A percentile compares a stretch with the other conserved stretches of the same genome.
Conservation (phyloP, 2,329 filamentous ascomycete genomes). For the Diaporthe sp. region DNA sequence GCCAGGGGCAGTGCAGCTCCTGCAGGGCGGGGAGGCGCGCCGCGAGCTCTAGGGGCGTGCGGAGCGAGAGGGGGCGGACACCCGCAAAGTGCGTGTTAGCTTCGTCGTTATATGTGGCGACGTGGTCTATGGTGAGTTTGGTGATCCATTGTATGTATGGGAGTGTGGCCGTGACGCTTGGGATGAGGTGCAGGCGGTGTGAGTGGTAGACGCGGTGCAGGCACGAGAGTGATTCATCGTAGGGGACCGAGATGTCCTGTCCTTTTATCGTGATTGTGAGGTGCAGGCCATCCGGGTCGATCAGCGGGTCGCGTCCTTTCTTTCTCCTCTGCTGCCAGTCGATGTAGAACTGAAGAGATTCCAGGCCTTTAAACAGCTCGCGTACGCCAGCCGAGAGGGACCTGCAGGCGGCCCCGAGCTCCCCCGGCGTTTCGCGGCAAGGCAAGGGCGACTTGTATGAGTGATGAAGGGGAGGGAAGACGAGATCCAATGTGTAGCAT, state of each 20-base stretch:
- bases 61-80: slow-evolving; percentile 38
- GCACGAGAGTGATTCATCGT: background rate
- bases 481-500: background rate
- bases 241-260: background rate
- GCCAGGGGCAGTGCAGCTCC: slow-evolving; percentile 37
- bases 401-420: slow-evolving; percentile 35
- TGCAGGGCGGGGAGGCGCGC: slow-evolving; percentile 38
- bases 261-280: background rate
- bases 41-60: slow-evolving; percentile 39
- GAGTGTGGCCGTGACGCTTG: background rate
- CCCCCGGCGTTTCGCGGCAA: slow-evolving; percentile 36
- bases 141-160: background rate
- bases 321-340: background rate
- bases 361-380: slow-evolving; percentile 31
- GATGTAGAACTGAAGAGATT: background rate
- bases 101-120: background rate
- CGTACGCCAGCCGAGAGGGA: slow-evolving; percentile 37
- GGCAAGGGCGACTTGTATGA: slow-evolving; percentile 24
- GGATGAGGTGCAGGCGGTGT: background rate
- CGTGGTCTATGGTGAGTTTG: background rate
- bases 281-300: slow-evolving; percentile 31
- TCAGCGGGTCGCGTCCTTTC: background rate
- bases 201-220: slow-evolving; percentile 8
- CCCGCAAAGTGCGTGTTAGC: background rate
- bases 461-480: slow-evolving; percentile 27